Conservation (phyloP, 495 filamentous ascomycete genomes). For the Aspergillus saccharolyticus region DNA sequence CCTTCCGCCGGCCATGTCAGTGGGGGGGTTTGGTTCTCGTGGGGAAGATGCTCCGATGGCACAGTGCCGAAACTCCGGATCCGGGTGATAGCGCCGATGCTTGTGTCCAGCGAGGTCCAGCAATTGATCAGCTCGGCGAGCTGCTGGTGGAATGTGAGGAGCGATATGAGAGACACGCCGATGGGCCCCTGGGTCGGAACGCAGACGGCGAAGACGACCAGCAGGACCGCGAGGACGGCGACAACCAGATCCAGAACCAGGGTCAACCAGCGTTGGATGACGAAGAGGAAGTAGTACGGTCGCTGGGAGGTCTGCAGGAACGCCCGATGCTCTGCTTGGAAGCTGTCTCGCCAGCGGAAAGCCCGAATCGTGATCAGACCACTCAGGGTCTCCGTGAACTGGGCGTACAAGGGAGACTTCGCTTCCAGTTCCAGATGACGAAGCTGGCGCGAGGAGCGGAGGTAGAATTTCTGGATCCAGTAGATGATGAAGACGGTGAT, state of each 20-base stretch:
- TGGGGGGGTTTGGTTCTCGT: neutral
- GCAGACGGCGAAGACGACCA: neutral
- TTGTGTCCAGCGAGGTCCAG: neutral
- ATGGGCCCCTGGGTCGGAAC: neutral
- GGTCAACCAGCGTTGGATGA: neutral
- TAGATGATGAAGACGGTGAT: neutral
- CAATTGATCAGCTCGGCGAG: neutral
- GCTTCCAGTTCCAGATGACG: neutral
- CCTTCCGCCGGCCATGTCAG: neutral
- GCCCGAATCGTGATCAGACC: neutral
- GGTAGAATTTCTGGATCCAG: neutral
- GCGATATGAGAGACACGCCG: neutral
- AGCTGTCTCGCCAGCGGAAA: neutral
- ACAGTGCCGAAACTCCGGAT: neutral
- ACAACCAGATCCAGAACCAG: neutral
- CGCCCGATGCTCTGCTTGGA: neutral
- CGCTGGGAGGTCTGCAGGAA: neutral
- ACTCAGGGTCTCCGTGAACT: neutral
- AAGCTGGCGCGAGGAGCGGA: neutral
- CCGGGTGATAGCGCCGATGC: neutral
- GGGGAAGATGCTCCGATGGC: neutral
- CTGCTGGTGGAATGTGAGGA: neutral
- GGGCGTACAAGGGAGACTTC: neutral
- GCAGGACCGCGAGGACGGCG: neutral
- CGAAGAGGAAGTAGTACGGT: neutral